Percentiles rank a stretch among this genome's conserved stretches.
These are phyloP conservation scores for Solanum raphanifolium DNA, from an alignment of 257 asterid genomes.

Conservation along the genomic window DNA sequence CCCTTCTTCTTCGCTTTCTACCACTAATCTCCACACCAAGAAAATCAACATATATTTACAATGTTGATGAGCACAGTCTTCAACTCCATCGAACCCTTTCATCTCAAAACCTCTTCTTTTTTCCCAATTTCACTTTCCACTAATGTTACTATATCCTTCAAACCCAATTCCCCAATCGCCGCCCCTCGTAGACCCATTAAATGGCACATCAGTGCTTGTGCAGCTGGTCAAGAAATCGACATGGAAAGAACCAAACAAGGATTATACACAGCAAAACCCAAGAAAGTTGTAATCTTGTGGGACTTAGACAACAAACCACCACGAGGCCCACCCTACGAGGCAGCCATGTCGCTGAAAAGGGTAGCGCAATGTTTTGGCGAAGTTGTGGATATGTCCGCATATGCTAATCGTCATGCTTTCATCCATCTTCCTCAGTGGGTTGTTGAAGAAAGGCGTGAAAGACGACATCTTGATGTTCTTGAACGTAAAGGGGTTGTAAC, in stretches of 20 bases:
- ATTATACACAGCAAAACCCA: slow-evolving; percentile 48
- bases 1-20: background rate
- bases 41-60: background rate
- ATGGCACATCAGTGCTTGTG: slow-evolving; percentile 31
- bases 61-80: slow-evolving; percentile 22
- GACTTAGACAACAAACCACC: slow-evolving; percentile 97
- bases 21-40: background rate
- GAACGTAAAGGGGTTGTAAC: slow-evolving; percentile 48
- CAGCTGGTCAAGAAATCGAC: slow-evolving; percentile 57
- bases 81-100: slow-evolving; percentile 19
- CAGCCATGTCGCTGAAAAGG: slow-evolving; percentile 56
- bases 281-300: slow-evolving; percentile 81
- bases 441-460: slow-evolving; percentile 56
- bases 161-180: slow-evolving; percentile 1
- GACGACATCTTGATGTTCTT: slow-evolving; percentile 39
- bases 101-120: slow-evolving; percentile 17
- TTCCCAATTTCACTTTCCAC: background rate
- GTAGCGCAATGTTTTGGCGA: slow-evolving; percentile 72
- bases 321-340: slow-evolving; percentile 81
- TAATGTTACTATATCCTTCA: background rate
- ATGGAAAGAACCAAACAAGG: slow-evolving; percentile 67
- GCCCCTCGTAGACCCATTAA: slow-evolving; percentile 1
- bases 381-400: slow-evolving; percentile 70
- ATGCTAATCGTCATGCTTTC: slow-evolving; percentile 91
- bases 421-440: slow-evolving; percentile 85